These are phyloP conservation scores for Collariella sp. DNA, from an alignment of 495 filamentous ascomycete species.

Conservation along the genomic window DNA sequence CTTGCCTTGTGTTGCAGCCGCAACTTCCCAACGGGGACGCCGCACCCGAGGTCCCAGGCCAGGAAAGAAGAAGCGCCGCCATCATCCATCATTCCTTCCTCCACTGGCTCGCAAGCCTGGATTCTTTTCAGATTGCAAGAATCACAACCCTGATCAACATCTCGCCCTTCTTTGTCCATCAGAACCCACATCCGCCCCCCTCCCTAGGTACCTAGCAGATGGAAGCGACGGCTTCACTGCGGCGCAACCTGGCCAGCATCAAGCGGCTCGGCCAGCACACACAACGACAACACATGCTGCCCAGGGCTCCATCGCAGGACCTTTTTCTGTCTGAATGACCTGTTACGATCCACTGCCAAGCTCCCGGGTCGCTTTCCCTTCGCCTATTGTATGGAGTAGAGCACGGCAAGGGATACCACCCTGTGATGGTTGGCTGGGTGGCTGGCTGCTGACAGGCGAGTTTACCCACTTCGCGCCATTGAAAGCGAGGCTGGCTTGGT, in stretches of 20 bases:
- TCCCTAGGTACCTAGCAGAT: too few relatives aligned
- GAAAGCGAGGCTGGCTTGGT: neutral
- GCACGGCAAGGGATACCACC: neutral
- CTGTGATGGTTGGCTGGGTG: neutral
- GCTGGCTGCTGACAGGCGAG: neutral
- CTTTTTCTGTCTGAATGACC: slow-evolving; percentile 4
- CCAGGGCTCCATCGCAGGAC: neutral
- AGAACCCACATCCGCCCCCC: too few relatives aligned
- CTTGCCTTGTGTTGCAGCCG: neutral
- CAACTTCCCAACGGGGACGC: slow-evolving; percentile 2
- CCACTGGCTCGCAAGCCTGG: neutral
- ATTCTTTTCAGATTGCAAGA: neutral
- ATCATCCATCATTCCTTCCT: neutral
- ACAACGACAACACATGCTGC: too few relatives aligned
- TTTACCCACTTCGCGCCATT: slow-evolving; percentile 9
- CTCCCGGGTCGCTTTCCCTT: too few relatives aligned
- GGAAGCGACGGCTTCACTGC: too few relatives aligned
- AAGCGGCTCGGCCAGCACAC: neutral
- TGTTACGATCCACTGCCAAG: slow-evolving; percentile 7
- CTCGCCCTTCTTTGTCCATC: too few relatives aligned
- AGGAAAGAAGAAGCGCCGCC: too few relatives aligned
- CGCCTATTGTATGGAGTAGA: neutral
- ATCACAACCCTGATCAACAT: too few relatives aligned
- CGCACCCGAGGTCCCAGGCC: neutral
- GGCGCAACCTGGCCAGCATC: too few relatives aligned